Conservation (phyloP, 2,329 filamentous ascomycete species). For the Aspergillus terreus region DNA sequence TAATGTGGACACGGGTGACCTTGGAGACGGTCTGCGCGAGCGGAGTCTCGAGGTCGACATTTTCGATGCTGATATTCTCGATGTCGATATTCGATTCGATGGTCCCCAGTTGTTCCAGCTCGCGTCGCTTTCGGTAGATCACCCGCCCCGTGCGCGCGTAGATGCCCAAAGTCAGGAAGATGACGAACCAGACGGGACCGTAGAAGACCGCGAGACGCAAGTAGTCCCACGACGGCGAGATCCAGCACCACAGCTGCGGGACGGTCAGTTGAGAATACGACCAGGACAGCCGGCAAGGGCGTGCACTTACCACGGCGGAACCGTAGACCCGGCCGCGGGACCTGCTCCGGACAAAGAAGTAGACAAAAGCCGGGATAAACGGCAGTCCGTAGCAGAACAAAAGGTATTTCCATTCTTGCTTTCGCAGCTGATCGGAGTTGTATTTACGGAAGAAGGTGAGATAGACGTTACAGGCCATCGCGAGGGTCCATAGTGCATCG, state of each 20-base stretch:
- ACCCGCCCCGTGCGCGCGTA: slow-evolving; percentile 39
- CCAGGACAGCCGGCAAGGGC: background rate
- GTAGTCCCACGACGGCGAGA: slow-evolving; percentile 62
- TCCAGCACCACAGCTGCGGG: slow-evolving; percentile 74
- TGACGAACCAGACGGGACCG: slow-evolving; percentile 42
- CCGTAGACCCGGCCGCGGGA: slow-evolving; percentile 63
- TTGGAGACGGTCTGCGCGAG: slow-evolving; percentile 44
- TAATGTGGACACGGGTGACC: slow-evolving; percentile 64
- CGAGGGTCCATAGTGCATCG: slow-evolving; percentile 71
- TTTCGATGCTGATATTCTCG: slow-evolving; percentile 30
- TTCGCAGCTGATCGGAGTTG: slow-evolving; percentile 59
- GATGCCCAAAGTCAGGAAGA: slow-evolving; percentile 37
- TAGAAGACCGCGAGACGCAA: slow-evolving; percentile 75
- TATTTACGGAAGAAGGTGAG: slow-evolving; percentile 75
- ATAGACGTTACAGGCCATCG: slow-evolving; percentile 82
- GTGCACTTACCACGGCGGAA: slow-evolving; percentile 55
- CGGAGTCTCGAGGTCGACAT: slow-evolving; percentile 40
- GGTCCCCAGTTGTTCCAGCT: slow-evolving; percentile 55
- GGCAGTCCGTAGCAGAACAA: slow-evolving; percentile 69
- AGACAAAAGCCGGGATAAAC: slow-evolving; percentile 64
- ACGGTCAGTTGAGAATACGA: background rate
- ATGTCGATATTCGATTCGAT: slow-evolving; percentile 41
- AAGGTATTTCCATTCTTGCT: slow-evolving; percentile 68
- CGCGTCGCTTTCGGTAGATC: slow-evolving; percentile 54
- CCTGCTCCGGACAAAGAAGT: slow-evolving; percentile 60